Evolutionary conservation across 495 filamentous ascomycete genomes (phyloP).

Genomic region (Penicillium lagena): DNA sequence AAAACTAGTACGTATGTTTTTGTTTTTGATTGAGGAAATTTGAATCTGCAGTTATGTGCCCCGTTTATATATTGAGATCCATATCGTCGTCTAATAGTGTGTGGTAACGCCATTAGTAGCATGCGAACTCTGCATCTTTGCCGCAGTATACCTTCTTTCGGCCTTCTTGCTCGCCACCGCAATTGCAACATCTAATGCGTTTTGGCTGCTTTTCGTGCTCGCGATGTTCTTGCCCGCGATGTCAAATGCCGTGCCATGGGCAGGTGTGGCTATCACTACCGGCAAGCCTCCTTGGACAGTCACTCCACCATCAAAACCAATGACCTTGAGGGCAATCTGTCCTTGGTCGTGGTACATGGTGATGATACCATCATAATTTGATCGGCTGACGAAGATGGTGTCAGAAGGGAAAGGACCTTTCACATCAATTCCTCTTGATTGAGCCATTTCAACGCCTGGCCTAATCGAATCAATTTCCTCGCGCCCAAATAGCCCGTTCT

Average conservation of each 20-base stretch:
- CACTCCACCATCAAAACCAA: slow-evolving; percentile 6
- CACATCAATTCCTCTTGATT: slow-evolving; percentile 1
- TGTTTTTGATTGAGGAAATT: no score
- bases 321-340: slow-evolving; percentile 6
- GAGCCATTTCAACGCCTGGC: slow-evolving; percentile 1
- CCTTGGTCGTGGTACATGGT: slow-evolving; percentile 11
- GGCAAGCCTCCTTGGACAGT: slow-evolving; percentile 7
- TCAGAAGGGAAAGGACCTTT: slow-evolving; percentile 5
- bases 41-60: no score
- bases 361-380: slow-evolving; percentile 4
- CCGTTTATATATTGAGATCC: no score
- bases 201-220: slow-evolving; percentile 1
- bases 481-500: slow-evolving; percentile 4
- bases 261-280: slow-evolving; percentile 2
- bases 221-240: slow-evolving; percentile 5
- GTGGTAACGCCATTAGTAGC: no score
- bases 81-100: no score
- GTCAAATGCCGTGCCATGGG: slow-evolving; percentile 6
- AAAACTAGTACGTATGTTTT: no score
- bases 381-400: slow-evolving; percentile 4
- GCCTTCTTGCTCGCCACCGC: slow-evolving; percentile 2
- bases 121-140: no score
- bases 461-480: slow-evolving; percentile 6
- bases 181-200: slow-evolving; percentile 3
- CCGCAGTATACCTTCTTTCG: neutral